Base-by-base conservation (phyloP, 2,329 filamentous ascomycete species). In the Neurospora sp. region DNA sequence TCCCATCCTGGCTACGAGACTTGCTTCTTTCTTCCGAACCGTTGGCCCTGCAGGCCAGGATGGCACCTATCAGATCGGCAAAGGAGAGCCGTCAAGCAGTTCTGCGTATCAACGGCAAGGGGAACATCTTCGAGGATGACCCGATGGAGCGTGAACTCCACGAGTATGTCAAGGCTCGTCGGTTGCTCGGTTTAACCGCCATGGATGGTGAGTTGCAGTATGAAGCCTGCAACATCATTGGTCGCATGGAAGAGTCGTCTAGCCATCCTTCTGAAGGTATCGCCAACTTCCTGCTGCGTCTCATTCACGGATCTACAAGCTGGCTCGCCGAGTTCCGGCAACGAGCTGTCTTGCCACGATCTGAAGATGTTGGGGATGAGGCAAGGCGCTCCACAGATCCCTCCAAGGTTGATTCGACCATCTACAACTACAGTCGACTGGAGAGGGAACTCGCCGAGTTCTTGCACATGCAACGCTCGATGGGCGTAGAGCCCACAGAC, bases 151-250 rank as follows among this genome's bases (percentile, higher is more conserved):
- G 76, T n/a, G 82, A 86, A 68, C 80, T 88, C 28, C 83, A 83
- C 5, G 82, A 85, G 66, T 88, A 84, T 74, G 86, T 87, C 68
- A 81, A 80, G 71, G 81, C 82, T 8, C 84, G 83, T 76, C 78
- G 80, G 67, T 74, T 87, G 69, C 77, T 89, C 8, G 87, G 87
- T n/a, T 75, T 89, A 74, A 88, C 85, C 0, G 82, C 86, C 17
- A 86, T 86, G 80, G 86, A 89, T 69, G 79, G 84, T 5, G 87
- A 89, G 77, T 81, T 90, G 17, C 87, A 89, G 75, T 79, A 82
- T 6, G 86, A 89, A 76, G 86, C 87, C 17, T 87, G 86, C 74
- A 83, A 82, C 28, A 86, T 89, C 66, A 79, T 90, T 28, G 84
- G 84, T 2, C 81, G 85, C n/a, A 82, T 86, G 70, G 87, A 89